These are phyloP conservation scores for Cymbidium sinense DNA, from an alignment of 106 monocot species.

Conservation along the genomic window DNA sequence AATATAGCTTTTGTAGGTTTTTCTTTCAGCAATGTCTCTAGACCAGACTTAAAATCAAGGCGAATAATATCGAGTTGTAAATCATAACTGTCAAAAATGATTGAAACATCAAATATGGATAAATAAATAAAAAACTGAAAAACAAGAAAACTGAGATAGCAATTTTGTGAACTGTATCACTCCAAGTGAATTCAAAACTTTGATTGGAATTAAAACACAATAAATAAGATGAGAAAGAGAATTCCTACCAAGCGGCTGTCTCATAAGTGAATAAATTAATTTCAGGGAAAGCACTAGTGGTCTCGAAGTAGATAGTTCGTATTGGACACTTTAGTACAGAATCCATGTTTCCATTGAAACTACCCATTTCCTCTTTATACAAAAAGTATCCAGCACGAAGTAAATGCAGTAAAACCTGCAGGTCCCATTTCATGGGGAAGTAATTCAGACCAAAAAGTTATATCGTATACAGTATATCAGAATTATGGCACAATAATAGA, in stretches of 20 bases:
- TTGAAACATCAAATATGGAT: background rate
- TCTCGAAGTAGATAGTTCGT: slow-evolving; percentile 93
- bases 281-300: slow-evolving; percentile 76
- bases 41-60: slow-evolving; percentile 89
- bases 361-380: slow-evolving; percentile 30
- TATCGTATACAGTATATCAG: background rate
- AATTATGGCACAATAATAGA: slow-evolving; percentile 8
- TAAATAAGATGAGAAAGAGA: background rate
- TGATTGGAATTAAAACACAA: slow-evolving; percentile 1
- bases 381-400: slow-evolving; percentile 82
- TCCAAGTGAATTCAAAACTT: background rate
- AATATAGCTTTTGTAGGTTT: slow-evolving; percentile 94
- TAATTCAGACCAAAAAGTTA: background rate
- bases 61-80: slow-evolving; percentile 82
- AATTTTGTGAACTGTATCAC: background rate
- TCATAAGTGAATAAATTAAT: slow-evolving; percentile 96
- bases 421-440: background rate
- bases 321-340: slow-evolving; percentile 47
- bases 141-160: background rate
- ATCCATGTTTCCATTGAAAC: slow-evolving; percentile 19
- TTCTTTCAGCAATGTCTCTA: slow-evolving; percentile 62
- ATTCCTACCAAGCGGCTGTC: slow-evolving; percentile 58
- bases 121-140: background rate
- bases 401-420: slow-evolving; percentile 92
- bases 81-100: slow-evolving; percentile 55